Evolutionary conservation across 352 stramenopile species (phyloP), one percentile per base, ranked within the genome.

Genomic region (Phytophthora pseudosyringae): DNA sequence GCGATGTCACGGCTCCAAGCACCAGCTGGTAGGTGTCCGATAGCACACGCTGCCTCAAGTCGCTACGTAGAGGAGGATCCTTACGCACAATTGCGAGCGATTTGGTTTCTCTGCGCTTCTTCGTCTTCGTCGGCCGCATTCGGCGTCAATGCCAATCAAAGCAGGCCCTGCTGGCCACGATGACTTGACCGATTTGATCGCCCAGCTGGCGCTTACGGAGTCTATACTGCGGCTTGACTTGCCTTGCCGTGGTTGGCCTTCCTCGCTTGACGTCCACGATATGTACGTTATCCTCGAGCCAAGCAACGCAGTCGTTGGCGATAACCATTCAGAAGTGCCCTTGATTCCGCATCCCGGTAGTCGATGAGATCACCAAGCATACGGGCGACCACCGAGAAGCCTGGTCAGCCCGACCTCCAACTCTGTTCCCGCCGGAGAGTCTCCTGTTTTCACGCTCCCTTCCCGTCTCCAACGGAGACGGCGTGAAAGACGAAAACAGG

Each of bases 101-200:
- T 10, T 33, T 50, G 44, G 25, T 50, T 12, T 41, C 10, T 32
- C 12, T 50, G 26, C 33, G 4, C 33, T 35, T 32, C 57, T 43
- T 35, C 28, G 18, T 8, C 39, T 26, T 26, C 11, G 13, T 25
- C 7, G 35, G 12, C 29, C 31, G 31, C 29, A 29, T 64, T 57
- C 56, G 36, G 26, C 56, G 56, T 51, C 56, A 43, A 50, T 41
- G 28, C 35, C 41, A 48, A 9, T 33, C 16, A 11, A 35, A n/a
- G 39, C 29, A 11, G 21, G 31, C 33, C 28, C 29, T 43, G 38
- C 15, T 40, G 21, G 28, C 33, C 16, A 18, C 53, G 59, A 61
- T 61, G 59, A 49, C 59, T 67, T 67, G 49, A 66, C 18, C 29
- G 45, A 52, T 64, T 57, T 49, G 36, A 32, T 40, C 15, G 13